These are phyloP conservation scores for Poa pratensis DNA, from an alignment of 176 grass and related monocot genomes.

Conservation along the genomic window DNA sequence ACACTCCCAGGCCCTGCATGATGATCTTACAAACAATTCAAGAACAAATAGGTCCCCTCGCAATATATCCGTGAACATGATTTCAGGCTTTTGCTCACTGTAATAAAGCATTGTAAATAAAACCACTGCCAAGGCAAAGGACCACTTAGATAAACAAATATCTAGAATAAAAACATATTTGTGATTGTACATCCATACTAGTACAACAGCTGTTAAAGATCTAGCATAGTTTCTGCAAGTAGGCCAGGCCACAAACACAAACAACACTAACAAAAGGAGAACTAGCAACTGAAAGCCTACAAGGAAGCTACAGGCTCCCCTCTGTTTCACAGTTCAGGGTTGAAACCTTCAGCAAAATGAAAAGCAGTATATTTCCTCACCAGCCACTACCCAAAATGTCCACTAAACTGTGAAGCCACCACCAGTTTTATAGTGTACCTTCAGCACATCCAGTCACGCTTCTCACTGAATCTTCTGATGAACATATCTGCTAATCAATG, in stretches of 20 bases:
- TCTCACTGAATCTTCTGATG: slow-evolving; percentile 20
- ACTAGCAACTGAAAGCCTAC: background rate
- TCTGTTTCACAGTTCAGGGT: background rate
- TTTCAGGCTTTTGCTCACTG: background rate
- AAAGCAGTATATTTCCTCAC: slow-evolving; percentile 31
- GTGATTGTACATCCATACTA: slow-evolving; percentile 11
- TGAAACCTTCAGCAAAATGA: slow-evolving; percentile 27
- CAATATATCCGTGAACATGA: background rate
- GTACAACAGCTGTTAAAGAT: slow-evolving; percentile 10
- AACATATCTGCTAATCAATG: slow-evolving; percentile 24
- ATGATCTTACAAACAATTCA: background rate
- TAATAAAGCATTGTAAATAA: background rate
- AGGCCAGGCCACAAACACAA: slow-evolving; percentile 8
- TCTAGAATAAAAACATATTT: background rate
- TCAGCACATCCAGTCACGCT: background rate
- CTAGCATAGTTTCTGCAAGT: background rate
- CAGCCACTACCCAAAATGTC: slow-evolving; percentile 29
- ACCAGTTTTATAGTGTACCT: background rate
- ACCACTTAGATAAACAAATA: background rate
- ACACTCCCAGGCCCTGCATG: background rate
- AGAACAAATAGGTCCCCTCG: background rate
- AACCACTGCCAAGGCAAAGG: background rate
- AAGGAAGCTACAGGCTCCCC: background rate
- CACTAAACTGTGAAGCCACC: background rate
- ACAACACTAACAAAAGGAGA: background rate